Percentiles rank a stretch among this genome's conserved stretches.
These are phyloP conservation scores for Solanum hybrid DNA, from an alignment of 305 asterid genomes.

Conservation along the genomic window DNA sequence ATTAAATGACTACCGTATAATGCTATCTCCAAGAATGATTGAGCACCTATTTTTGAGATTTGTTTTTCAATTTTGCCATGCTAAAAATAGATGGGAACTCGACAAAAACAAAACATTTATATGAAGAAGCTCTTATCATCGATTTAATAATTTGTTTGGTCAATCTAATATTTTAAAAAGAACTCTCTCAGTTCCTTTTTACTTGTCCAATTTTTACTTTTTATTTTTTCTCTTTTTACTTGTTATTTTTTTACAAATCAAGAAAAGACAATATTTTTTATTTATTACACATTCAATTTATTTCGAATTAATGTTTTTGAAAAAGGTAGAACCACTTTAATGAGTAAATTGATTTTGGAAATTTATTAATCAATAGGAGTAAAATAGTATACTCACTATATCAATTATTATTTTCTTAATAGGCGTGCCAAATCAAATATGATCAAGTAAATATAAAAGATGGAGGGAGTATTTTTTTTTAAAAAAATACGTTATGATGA, in stretches of 20 bases:
- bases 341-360: too few species aligned
- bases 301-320: too few species aligned
- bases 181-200: background rate
- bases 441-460: too few species aligned
- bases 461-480: background rate
- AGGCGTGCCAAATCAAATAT: too few species aligned
- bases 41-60: background rate
- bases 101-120: background rate
- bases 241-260: too few species aligned
- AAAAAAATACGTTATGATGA: background rate
- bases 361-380: too few species aligned
- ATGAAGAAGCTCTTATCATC: background rate
- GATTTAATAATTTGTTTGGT: background rate
- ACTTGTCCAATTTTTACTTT: too few species aligned
- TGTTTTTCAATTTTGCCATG: background rate
- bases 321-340: too few species aligned
- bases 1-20: background rate
- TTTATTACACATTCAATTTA: background rate
- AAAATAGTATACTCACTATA: too few species aligned
- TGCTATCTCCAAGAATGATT: background rate
- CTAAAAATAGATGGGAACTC: background rate
- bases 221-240: too few species aligned
- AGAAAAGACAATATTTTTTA: too few species aligned
- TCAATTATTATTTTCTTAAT: too few species aligned
- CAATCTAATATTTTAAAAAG: background rate